Base-by-base conservation (phyloP, 176 grass and related monocot species). In the Thalia dealbata region DNA sequence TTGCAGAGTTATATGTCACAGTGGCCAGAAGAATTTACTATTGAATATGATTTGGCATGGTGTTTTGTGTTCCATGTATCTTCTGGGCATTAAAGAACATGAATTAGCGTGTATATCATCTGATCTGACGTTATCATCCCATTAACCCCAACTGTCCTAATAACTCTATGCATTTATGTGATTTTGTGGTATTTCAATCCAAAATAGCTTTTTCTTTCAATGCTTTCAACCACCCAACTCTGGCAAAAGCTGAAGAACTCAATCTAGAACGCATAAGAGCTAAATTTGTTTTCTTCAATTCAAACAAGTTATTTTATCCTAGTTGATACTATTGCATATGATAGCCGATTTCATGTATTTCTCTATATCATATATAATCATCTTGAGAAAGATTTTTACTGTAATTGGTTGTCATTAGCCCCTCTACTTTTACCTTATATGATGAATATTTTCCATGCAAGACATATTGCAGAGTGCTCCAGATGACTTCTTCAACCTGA, bases 101-200 rank as follows among this genome's bases (percentile, higher is more conserved):
- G 45, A 62, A 62, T 75, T 75, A 44, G 56, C 24, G 56, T 27
- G 35, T 61, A 43, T 61, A 26, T 61, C 56, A 19, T 61, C 29
- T 62, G 73, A 19, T 61, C 29, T 62, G 73, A 61, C 35, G 21
- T 75, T 41, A 75, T 61, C 56, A 42, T 75, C 18, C 24, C 54
- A 62, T 48, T 75, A 75, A 22, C 41, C 32, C 38, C 73, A 62
- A 48, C 73, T 38, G 73, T 44, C 73, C 23, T 54, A 75, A 61
- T 75, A 43, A 75, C 32, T 61, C 46, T 24, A 6, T 22, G 56
- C 73, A 45, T 62, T 62, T 75, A 75, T 75, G 32, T 54, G 73
- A 75, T 75, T 75, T 62, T 45, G 61, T 75, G 32, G 56, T 30
- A 61, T 75, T 27, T 75, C 32, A 45, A 75, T 75, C 38, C 56